Evolutionary conservation across 2,329 filamentous ascomycete genomes (phyloP).

Genomic region (Dothiorella sarmentorum): DNA sequence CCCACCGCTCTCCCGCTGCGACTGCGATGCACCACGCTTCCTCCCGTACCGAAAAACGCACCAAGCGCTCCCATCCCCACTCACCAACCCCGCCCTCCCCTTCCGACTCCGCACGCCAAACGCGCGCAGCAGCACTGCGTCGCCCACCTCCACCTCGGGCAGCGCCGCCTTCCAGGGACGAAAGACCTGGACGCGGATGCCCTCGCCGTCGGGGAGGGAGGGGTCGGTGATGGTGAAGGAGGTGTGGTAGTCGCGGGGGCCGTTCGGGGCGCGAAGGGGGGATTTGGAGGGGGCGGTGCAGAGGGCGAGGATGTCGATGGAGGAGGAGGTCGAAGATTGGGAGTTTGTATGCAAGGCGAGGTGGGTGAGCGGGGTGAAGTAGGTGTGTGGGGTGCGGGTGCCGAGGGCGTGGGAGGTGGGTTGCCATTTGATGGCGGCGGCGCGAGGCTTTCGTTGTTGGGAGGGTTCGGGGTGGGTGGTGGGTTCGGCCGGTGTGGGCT

Average conservation of each 20-base stretch:
- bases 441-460: not conserved
- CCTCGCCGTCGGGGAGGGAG: slow-evolving; percentile 19
- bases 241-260: slow-evolving; percentile 44
- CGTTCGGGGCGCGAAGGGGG: slow-evolving; percentile 38
- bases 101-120: slow-evolving; percentile 44
- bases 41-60: slow-evolving; percentile 44
- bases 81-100: slow-evolving; percentile 35
- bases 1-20: not conserved
- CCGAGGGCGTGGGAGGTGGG: slow-evolving; percentile 27
- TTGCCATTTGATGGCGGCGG: not conserved
- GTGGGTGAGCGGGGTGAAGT: slow-evolving; percentile 45
- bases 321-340: slow-evolving; percentile 31
- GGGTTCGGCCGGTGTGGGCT: not conserved
- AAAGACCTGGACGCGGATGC: slow-evolving; percentile 40
- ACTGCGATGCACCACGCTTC: not conserved
- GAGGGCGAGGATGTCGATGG: slow-evolving; percentile 45
- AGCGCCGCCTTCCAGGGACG: slow-evolving; percentile 42
- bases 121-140: slow-evolving; percentile 43
- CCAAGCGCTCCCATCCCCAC: slow-evolving; percentile 45
- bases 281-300: slow-evolving; percentile 34
- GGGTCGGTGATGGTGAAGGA: slow-evolving; percentile 41
- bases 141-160: slow-evolving; percentile 40
- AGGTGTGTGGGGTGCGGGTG: slow-evolving; percentile 40
- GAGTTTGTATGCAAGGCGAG: slow-evolving; percentile 42
- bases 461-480: not conserved